Evolutionary conservation across 208 protist genomes (phyloP).

Genomic region (Tritrichomonas musculus): DNA sequence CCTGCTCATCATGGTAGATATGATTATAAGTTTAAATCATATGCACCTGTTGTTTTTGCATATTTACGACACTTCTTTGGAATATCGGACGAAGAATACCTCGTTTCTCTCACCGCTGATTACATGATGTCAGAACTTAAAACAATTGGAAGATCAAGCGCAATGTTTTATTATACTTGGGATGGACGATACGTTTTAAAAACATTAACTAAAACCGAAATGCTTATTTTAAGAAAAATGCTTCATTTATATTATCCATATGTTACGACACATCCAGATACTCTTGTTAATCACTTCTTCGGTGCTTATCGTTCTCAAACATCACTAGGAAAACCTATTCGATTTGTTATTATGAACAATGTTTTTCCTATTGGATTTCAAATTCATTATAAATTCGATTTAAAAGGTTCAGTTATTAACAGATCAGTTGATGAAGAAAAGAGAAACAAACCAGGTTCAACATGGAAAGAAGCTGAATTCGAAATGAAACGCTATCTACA

Average conservation of each 20-base stretch:
- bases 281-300: constrained; percentile 28
- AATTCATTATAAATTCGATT: constrained; percentile 35
- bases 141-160: background rate
- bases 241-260: constrained; percentile 17
- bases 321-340: background rate
- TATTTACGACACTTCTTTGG: background rate
- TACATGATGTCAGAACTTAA: constrained; percentile 5
- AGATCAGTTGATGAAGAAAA: background rate
- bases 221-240: background rate
- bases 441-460: background rate
- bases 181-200: constrained; percentile 38
- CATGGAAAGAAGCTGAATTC: constrained; percentile 6
- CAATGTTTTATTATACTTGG: constrained; percentile 38
- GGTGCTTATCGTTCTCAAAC: constrained; percentile 33
- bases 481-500: background rate
- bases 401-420: constrained; percentile 34
- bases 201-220: constrained; percentile 37
- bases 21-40: constrained; percentile 12
- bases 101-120: background rate
- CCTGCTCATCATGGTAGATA: background rate
- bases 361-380: constrained; percentile 32
- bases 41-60: background rate
- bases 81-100: background rate
- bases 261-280: constrained; percentile 24
- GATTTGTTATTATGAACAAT: constrained; percentile 36